phyloP scores from a whole-genome alignment of 2,329 filamentous ascomycete species.

The Colletotrichum trifolii region DNA sequence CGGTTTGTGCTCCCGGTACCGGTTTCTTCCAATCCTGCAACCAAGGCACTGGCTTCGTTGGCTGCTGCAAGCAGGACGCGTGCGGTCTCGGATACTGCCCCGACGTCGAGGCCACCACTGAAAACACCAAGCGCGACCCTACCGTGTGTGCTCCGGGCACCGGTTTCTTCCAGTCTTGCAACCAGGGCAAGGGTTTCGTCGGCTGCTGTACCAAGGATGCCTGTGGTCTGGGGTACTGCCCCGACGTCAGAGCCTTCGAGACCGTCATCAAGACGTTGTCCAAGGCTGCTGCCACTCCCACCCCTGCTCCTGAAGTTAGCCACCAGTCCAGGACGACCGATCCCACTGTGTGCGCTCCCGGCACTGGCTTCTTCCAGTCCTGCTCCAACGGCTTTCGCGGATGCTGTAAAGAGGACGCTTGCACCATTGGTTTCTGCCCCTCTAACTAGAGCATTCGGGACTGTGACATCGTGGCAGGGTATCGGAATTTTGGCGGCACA shows the following conservation, averaged over 20 bases:
- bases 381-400: constrained; percentile 29
- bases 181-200: constrained; percentile 31
- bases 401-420: constrained; percentile 30
- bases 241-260: background rate
- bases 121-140: background rate
- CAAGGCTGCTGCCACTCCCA: constrained; percentile 30
- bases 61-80: constrained; percentile 27
- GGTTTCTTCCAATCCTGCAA: constrained; percentile 28
- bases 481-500: no score
- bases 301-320: constrained; percentile 11
- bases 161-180: constrained; percentile 29
- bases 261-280: constrained; percentile 8
- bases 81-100: constrained; percentile 8
- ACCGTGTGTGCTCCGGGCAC: constrained; percentile 19
- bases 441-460: background rate
- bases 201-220: constrained; percentile 28
- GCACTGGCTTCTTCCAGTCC: constrained; percentile 29
- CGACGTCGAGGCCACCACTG: background rate
- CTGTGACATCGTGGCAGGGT: no score
- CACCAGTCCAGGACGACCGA: constrained; percentile 1
- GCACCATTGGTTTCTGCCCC: constrained; percentile 29
- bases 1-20: constrained; percentile 16
- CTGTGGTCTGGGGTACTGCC: constrained; percentile 9
- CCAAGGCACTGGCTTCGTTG: constrained; percentile 18
- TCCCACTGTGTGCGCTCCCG: constrained; percentile 20